phyloP scores from a whole-genome alignment of 495 filamentous ascomycete genomes.

The Hypomontagnella monticulosa region DNA sequence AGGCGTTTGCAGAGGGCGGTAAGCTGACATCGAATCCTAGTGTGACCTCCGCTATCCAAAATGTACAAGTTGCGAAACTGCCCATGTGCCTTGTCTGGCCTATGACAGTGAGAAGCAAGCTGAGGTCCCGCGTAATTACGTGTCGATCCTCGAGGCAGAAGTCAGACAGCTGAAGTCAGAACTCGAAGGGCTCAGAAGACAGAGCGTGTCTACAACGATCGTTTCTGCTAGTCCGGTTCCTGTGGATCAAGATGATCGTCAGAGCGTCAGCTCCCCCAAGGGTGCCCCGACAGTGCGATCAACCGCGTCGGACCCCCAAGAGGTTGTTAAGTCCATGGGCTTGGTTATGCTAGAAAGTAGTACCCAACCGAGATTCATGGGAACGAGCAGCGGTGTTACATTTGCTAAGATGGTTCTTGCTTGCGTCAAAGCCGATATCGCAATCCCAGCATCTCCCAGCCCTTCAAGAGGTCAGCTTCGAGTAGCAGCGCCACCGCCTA shows the following conservation, averaged over 20 bases:
- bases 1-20: background rate
- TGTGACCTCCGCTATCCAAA: conserved; percentile 42
- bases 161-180: conserved; percentile 35
- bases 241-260: conserved; percentile 15
- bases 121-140: conserved; percentile 43
- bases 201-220: conserved; percentile 14
- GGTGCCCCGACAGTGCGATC: conserved; percentile 17
- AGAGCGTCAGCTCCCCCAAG: conserved; percentile 14
- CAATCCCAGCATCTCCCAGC: conserved; percentile 18
- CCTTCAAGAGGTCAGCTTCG: conserved; percentile 21
- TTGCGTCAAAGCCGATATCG: conserved; percentile 35
- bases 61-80: conserved; percentile 42
- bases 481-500: conserved; percentile 22
- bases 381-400: conserved; percentile 40
- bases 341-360: conserved; percentile 37
- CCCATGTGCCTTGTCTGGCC: conserved; percentile 37
- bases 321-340: conserved; percentile 41
- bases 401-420: conserved; percentile 45
- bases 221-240: conserved; percentile 2
- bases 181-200: conserved; percentile 29
- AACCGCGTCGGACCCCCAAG: conserved; percentile 28
- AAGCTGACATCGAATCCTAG: conserved; percentile 12
- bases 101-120: conserved; percentile 43
- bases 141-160: conserved; percentile 41
- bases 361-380: conserved; percentile 42